These are phyloP conservation scores for Ustilago vetiveriae DNA, from an alignment of 1,284 basidiomycete species.

Conservation along the genomic window DNA sequence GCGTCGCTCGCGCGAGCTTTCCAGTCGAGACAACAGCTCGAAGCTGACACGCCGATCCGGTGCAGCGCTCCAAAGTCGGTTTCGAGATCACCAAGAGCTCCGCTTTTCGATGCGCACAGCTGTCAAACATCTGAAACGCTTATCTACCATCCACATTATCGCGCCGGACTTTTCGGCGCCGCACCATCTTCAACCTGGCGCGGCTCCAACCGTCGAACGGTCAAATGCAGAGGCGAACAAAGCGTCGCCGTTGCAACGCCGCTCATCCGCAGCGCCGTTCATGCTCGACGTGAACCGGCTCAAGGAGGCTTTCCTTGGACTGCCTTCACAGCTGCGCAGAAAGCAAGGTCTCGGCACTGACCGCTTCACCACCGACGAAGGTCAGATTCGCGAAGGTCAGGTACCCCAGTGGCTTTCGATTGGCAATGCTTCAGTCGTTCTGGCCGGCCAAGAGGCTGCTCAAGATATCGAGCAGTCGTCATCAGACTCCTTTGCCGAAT, in stretches of 20 bases:
- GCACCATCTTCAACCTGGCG: slow-evolving; percentile 34
- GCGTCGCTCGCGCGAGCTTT: neutral
- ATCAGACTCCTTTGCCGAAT: slow-evolving; percentile 2
- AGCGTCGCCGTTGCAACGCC: neutral
- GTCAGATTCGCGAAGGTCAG: slow-evolving; percentile 49
- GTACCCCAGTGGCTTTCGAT: slow-evolving; percentile 46
- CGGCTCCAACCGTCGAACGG: too few relatives aligned
- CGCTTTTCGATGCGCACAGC: slow-evolving; percentile 42
- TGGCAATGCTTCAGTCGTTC: slow-evolving; percentile 7
- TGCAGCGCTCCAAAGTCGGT: slow-evolving; percentile 31
- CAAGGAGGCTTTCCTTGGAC: slow-evolving; percentile 23
- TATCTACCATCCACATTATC: slow-evolving; percentile 48
- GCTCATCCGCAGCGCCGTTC: slow-evolving; percentile 9
- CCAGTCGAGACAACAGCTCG: neutral
- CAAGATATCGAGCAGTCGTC: neutral
- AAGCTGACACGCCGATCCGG: slow-evolving; percentile 6
- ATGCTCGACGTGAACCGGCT: slow-evolving; percentile 17
- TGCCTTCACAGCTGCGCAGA: slow-evolving; percentile 38
- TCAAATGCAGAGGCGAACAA: too few relatives aligned
- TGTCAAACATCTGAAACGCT: slow-evolving; percentile 33
- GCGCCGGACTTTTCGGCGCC: slow-evolving; percentile 51
- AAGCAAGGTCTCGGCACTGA: slow-evolving; percentile 36
- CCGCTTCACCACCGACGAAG: slow-evolving; percentile 38
- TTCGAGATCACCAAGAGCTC: slow-evolving; percentile 54
- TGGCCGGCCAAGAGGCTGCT: slow-evolving; percentile 28